Evolutionary conservation across 2,329 filamentous ascomycete genomes (phyloP).

Genomic region (Dactylellina leptospora): DNA sequence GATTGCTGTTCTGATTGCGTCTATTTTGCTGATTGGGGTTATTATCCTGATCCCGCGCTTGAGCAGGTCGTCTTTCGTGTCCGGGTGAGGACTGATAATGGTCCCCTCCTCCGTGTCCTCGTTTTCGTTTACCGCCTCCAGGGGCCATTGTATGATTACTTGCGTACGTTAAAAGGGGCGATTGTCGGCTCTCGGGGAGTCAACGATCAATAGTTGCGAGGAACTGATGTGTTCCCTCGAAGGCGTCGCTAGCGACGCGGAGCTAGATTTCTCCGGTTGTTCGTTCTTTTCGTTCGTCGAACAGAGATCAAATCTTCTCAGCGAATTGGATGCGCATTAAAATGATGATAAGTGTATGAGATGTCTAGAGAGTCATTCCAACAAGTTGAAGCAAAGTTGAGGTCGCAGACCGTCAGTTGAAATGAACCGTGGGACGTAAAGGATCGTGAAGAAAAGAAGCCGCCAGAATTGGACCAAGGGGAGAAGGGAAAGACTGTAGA

Average conservation of each 20-base stretch:
- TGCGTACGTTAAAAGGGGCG: not conserved
- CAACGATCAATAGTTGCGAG: constrained; percentile 3
- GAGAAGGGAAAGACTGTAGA: constrained; percentile 49
- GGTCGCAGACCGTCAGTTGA: constrained; percentile 53
- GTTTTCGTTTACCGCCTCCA: constrained; percentile 50
- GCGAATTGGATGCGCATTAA: constrained; percentile 17
- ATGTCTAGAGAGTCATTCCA: constrained; percentile 50
- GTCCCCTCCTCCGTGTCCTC: constrained; percentile 38
- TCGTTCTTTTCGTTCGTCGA: not conserved
- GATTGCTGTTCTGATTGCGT: constrained; percentile 32
- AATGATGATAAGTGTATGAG: constrained; percentile 5
- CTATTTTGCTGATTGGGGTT: constrained; percentile 22
- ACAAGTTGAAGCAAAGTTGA: constrained; percentile 36
- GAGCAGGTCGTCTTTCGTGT: constrained; percentile 42
- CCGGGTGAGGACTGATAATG: constrained; percentile 44
- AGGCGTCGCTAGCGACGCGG: constrained; percentile 24
- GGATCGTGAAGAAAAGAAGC: constrained; percentile 47
- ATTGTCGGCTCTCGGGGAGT: not conserved
- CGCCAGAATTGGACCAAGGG: constrained; percentile 39
- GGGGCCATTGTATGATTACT: constrained; percentile 41
- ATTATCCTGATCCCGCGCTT: constrained; percentile 29
- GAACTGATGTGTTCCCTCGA: not conserved
- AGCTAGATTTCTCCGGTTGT: not conserved
- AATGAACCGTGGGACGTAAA: constrained; percentile 41
- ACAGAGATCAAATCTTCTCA: constrained; percentile 14